Base-by-base conservation (phyloP, 2,329 filamentous ascomycete species). In the Fragosphaeria purpurea region DNA sequence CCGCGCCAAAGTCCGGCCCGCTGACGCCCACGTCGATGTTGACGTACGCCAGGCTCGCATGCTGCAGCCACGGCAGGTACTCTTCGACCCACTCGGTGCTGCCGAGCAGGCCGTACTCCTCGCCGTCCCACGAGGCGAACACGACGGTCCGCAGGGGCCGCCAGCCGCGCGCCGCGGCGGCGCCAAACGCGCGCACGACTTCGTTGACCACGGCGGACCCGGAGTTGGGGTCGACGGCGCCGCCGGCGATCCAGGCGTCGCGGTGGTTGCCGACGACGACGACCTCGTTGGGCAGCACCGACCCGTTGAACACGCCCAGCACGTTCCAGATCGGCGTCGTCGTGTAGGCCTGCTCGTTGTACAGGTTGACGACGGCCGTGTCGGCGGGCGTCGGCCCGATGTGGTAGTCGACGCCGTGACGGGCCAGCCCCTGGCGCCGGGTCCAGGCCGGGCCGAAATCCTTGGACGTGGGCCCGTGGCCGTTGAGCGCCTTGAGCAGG, bases 71-170 rank as follows among this genome's bases (percentile, higher is more conserved):
- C 0, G 86, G 84, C 0, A 94, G 67, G 59, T 87, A 88, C 57
- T 95, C 88, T 62, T 95, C 89, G 0, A 95, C 88, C 88, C 89
- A 95, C 62, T 95, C 90, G 0, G 90, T 95, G 48, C 83, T 88
- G 5, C 90, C 90, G 11, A 95, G 67, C 5, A 95, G 75, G 1
- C 86, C 88, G 57, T 95, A 95, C 65, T 95, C 89, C 67, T 88
- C 85, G 35, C 83, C 84, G 55, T 88, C 85, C 85, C 84, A 88
- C 63, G 79, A 84, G 30, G 86, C 89, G 62, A 96, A 91, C 41
- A 96, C 87, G 51, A 97, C 88, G 0, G 91, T 97, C 30, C 91
- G 84, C 22, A 89, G 74, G 0, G 93, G 87, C 64, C 84, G 88
- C 87, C 87, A 94, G 11, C 87, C 88, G 30, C 72, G 74, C 13